Base-by-base conservation (phyloP, 805 yeast species). In the Ogataea allantospora region DNA sequence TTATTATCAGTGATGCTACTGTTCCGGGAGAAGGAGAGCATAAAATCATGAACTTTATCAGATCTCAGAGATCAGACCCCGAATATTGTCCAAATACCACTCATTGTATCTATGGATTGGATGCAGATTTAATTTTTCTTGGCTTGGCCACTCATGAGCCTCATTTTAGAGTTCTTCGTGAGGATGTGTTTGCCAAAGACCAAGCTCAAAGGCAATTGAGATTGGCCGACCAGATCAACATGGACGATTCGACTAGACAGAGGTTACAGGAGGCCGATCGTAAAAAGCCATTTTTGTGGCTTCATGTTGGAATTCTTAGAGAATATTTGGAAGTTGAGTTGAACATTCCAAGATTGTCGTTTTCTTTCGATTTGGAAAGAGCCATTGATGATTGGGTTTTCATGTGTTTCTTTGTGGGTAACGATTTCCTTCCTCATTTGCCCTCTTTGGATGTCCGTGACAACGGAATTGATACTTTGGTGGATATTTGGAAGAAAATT, bases 21-120 rank as follows among this genome's bases (percentile, higher is more conserved):
- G 98, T 91, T 10, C 99, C 99, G 1, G 99, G 99, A 46, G 99
- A 93, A 71, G 99, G 99, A 58, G 99, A 93, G 63, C 99, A 93
- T 67, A 93, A 93, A 62, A 82, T 93, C 52, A 93, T 93, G 99
- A 88, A 84, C 54, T 93, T 89, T 58, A 84, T 93, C 40, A 77
- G 99, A 55, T 77, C 86, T 27, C 98, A 89, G 59, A 73, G 98
- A 50, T 75, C 83, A 27, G 93, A 85, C 51, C 86, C 95, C 0
- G 79, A 80, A 55, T 86, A 91, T 62, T 77, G 87, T 55, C 96
- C 98, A 36, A 91, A 93, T 59, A 89, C 96, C 1, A 73, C 80
- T n/a, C 99, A 93, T 62, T 87, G 95, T 61, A 89, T 93, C 41
- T 95, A 93, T 62, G 99, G 99, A 20, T 70, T 93, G 48, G 99